Evolutionary conservation across 208 protist genomes (phyloP), one percentile per base, ranked within the genome.

Genomic region (Trypanosoma rangeli): DNA sequence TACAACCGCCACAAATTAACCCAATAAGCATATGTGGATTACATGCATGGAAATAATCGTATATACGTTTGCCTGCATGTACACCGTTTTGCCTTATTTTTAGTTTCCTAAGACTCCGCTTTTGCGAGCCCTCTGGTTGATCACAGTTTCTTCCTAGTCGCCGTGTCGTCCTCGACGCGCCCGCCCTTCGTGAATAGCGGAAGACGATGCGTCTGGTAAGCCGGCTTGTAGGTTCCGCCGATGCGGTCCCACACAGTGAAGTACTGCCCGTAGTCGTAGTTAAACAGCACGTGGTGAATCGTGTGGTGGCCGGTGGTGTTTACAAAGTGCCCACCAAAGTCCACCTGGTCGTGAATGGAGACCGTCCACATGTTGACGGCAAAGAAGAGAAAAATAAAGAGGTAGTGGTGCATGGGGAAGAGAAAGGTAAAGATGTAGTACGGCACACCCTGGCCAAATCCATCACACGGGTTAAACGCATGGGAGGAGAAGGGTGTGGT

Each of bases 241-340:
- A 97, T 78, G 28, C 90, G 80, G 72, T 98, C 96, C 94, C 96
- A 98, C 44, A 98, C 35, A 15, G 96, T 98, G 52, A 90, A 92
- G 86, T 97, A 98, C 78, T 98, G 94, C 31, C 94, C 96, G 74
- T 98, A 97, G 84, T 98, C 95, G 84, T 92, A 97, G 78, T 90
- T 92, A 77, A 97, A 98, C 63, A 89, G 54, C 64, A 92, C 85
- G 73, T 98, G 96, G 78, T 98, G 96, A 57, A 97, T 91, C 8
- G 91, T 97, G 84, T 98, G 96, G 78, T 97, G 93, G 31, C 87
- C 91, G 26, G 89, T 90, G 0, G 84, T 88, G 76, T 90, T 85
- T 31, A 93, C n/a, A 65, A 90, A 84, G 73, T 84, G 74, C 7
- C 84, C 84, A 22, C 90, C 86, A 79, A 95, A 93, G 76, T 91